Conservation (phyloP, 805 yeast species). For the Priceomyces carsonii region DNA sequence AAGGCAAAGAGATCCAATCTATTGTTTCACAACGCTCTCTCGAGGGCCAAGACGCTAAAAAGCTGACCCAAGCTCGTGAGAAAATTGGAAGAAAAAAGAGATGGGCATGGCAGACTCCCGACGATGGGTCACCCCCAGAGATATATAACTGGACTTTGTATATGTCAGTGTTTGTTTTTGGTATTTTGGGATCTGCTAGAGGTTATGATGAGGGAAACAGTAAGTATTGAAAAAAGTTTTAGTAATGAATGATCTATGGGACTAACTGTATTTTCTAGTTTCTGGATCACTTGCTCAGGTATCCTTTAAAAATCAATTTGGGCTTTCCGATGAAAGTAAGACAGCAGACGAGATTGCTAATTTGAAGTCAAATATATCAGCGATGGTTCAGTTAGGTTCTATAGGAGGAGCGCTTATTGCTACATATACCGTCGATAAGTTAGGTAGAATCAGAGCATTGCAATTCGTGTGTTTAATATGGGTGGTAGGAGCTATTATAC, state of each 20-base stretch:
- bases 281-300: constrained; percentile 47
- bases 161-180: constrained; percentile 49
- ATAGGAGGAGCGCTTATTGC: constrained; percentile 55
- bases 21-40: background rate
- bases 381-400: constrained; percentile 61
- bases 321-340: constrained; percentile 41
- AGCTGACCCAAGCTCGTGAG: too few relatives aligned
- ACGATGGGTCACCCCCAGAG: constrained; percentile 41
- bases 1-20: background rate
- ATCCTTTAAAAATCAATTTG: constrained; percentile 44
- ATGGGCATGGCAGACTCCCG: constrained; percentile 11
- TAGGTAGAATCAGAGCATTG: constrained; percentile 53
- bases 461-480: constrained; percentile 44
- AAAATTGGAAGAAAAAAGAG: constrained; percentile 6
- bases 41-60: too few relatives aligned
- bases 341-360: constrained; percentile 40
- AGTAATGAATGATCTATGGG: background rate
- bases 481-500: constrained; percentile 49
- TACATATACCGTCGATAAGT: constrained; percentile 46
- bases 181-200: constrained; percentile 56
- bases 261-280: constrained; percentile 12
- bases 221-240: constrained; percentile 2
- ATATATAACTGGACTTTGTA: constrained; percentile 49
- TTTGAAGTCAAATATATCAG: constrained; percentile 51
- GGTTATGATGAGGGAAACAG: constrained; percentile 58